Evolutionary conservation across 495 filamentous ascomycete genomes (phyloP), one percentile per base, ranked within the genome.

Genomic region (Daldinia childiae): DNA sequence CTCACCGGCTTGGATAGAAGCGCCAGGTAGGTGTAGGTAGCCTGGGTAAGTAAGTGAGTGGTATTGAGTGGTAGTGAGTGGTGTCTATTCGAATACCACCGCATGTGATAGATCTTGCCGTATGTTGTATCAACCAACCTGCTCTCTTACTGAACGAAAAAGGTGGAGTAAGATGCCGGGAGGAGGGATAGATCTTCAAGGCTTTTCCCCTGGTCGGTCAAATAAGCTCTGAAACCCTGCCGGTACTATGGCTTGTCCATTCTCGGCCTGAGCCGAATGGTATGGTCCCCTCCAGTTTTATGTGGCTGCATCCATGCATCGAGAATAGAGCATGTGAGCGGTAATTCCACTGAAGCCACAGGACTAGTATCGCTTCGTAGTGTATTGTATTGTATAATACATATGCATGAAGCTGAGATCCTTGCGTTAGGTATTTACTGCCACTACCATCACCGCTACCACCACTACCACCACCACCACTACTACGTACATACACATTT

Each of bases 231-330:
- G 71, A 73, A 66, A 76, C 76, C 76, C 70, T 77, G 75, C 69
- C 70, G 69, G 68, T 71, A 72, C 54, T 71, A 76, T 73, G 62
- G 58, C 71, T 66, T 58, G 65, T 48, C 68, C 65, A 72, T 76
- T 62, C 70, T 78, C 76, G 76, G 76, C 73, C 73, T 76, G 76
- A 74, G 76, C 76, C 76, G 76, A 78, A 69, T 73, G 68, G 68
- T 58, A 73, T 60, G 65, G 66, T 66, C 62, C 21, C 66, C 66
- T 67, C 62, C 58, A 66, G 52, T 29, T 54, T 59, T 66, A 62
- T 59, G 73, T 66, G 73, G 66, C 66, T 74, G 71, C 71, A 67
- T 61, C 63, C 63, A 70, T 74, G 66, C 71, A 69, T 74, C 48
- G 52, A 58, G 57, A 48, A 32, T 6, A 73, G 71, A 59, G 50